Evolutionary conservation across 192 early-diverging fungal genomes (phyloP).

Genomic region (Gryganskiella cystojenkinii): DNA sequence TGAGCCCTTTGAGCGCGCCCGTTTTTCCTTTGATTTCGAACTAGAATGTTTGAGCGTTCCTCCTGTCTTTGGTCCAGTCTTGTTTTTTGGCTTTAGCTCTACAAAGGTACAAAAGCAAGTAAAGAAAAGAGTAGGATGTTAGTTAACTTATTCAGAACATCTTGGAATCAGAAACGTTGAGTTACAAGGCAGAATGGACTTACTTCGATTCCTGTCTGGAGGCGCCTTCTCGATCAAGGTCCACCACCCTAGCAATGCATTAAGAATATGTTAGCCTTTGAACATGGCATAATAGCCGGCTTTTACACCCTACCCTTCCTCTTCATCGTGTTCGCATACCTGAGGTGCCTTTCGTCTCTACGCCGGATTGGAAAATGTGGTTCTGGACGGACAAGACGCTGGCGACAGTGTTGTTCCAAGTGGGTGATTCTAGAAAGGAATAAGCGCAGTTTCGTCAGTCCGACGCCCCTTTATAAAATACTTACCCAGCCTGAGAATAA

Average conservation of each 20-base stretch:
- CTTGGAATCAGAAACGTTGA: too few relatives aligned
- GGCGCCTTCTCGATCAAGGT: constrained; percentile 60
- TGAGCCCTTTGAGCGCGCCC: constrained; percentile 28
- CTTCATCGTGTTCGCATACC: constrained; percentile 58
- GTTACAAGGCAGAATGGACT: not conserved
- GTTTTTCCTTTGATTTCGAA: constrained; percentile 39
- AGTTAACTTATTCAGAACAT: not conserved
- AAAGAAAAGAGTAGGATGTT: not conserved
- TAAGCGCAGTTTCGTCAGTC: not conserved
- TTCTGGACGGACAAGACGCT: constrained; percentile 85
- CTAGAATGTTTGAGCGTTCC: constrained; percentile 2
- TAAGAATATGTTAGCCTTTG: too few relatives aligned
- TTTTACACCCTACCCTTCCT: too few relatives aligned
- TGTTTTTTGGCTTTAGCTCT: constrained; percentile 50
- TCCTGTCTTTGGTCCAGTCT: constrained; percentile 26
- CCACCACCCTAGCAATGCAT: constrained; percentile 72
- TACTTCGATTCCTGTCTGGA: constrained; percentile 54
- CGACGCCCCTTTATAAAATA: too few relatives aligned
- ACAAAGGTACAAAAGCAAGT: not conserved
- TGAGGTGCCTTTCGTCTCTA: constrained; percentile 73
- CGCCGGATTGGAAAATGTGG: constrained; percentile 78
- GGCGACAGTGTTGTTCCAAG: constrained; percentile 90
- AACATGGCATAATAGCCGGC: too few relatives aligned
- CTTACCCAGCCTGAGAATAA: not conserved
- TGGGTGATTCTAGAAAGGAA: constrained; percentile 67